Evolutionary conservation across 352 stramenopile species (phyloP), one percentile per base, ranked within the genome.

Genomic region (Phytopythium montanum): DNA sequence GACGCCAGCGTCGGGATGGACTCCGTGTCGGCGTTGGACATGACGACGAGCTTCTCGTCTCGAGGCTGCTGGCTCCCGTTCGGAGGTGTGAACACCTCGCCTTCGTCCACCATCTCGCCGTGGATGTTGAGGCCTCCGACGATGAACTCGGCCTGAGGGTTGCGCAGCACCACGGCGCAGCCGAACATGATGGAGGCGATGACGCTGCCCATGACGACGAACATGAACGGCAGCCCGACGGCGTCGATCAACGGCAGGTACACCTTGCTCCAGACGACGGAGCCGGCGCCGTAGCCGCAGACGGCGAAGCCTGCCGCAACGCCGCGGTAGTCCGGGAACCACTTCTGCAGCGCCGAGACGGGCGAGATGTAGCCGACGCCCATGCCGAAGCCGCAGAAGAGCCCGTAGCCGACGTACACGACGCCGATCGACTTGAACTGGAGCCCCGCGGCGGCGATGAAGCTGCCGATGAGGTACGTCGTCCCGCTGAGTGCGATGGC

Each of bases 301-400:
- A 88, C 75, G 7, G 79, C 79, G 53, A 88, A 87, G 31, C 79
- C 79, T 7, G 79, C 78, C 16, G 79, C 75, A 0, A 73, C 81
- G 25, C 79, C 79, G 10, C 79, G 74, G 61, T 85, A 83, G 66
- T 88, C 79, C 2, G 79, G 79, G 64, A 88, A 88, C 79, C 79
- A 88, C 48, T 87, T 85, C 46, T 87, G 77, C 16, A 88, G 56
- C 16, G 76, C 74, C 18, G 74, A 84, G 12, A 88, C 79, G 9
- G 79, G 79, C n/a, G 74, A 81, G 56, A 88, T 87, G 64, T 88
- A 88, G 73, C 75, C 77, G 29, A 88, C 61, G 2, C 79, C 79
- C 63, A 83, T 79, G 13, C 77, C 79, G 25, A 86, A 85, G 59
- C 79, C 79, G 18, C 61, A 69, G 49, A 85, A 71, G 51, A 88